Evolutionary conservation across 164 flowering plant species (phyloP).

Genomic region (Aristolochia fimbriata): DNA sequence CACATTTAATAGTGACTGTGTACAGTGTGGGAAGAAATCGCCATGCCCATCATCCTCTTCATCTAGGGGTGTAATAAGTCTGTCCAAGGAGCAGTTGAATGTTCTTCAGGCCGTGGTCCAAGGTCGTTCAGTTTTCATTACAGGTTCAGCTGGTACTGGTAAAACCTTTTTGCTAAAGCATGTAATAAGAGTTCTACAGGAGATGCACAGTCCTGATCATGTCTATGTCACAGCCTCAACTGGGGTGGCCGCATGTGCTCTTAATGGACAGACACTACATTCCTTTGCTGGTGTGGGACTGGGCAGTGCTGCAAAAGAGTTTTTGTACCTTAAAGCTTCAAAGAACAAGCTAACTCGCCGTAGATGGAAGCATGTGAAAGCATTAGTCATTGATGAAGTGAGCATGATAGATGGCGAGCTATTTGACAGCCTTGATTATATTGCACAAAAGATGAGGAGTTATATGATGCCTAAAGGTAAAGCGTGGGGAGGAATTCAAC

Average conservation of each 20-base stretch:
- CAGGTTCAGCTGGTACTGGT: constrained; percentile 60
- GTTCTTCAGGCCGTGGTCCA: constrained; percentile 21
- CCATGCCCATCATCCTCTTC: not conserved
- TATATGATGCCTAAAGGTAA: not conserved
- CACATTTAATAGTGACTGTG: not conserved
- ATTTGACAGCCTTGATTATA: constrained; percentile 35
- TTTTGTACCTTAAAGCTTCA: constrained; percentile 15
- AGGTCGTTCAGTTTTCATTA: constrained; percentile 48
- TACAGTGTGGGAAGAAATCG: not conserved
- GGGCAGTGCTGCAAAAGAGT: constrained; percentile 8
- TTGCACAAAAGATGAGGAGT: constrained; percentile 26
- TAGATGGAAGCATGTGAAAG: constrained; percentile 44
- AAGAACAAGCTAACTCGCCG: constrained; percentile 8
- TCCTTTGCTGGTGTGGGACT: constrained; percentile 54
- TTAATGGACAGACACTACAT: constrained; percentile 50
- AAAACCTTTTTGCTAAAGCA: constrained; percentile 31
- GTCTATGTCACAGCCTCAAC: constrained; percentile 58
- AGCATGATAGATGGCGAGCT: constrained; percentile 45
- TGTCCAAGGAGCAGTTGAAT: constrained; percentile 27
- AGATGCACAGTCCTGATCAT: constrained; percentile 14
- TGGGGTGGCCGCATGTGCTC: constrained; percentile 57
- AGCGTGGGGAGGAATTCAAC: constrained; percentile 61
- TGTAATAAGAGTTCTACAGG: constrained; percentile 18
- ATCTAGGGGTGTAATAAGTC: not conserved
- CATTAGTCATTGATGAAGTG: constrained; percentile 50